These are phyloP conservation scores for Grosmannia clavigera DNA, from an alignment of 2,329 filamentous ascomycete genomes.

Conservation along the genomic window DNA sequence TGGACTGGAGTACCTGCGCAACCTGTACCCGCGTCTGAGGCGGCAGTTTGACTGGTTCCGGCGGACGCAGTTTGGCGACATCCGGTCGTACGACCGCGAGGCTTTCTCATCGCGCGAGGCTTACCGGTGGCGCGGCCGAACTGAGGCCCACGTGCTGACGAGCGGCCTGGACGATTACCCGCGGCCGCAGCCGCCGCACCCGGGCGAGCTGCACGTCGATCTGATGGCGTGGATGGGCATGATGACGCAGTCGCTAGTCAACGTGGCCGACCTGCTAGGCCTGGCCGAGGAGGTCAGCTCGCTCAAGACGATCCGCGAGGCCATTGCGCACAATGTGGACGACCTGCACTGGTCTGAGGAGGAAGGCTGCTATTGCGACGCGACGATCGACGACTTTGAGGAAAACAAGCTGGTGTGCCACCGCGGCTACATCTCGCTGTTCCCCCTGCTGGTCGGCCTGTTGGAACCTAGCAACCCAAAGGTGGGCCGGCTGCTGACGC, in stretches of 20 bases:
- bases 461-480: constrained; percentile 61
- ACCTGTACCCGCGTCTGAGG: constrained; percentile 75
- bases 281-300: constrained; percentile 57
- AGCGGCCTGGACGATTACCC: constrained; percentile 96
- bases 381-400: constrained; percentile 89
- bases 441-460: constrained; percentile 81
- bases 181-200: constrained; percentile 82
- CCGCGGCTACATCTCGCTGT: constrained; percentile 89
- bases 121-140: constrained; percentile 90
- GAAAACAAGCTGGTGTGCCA: constrained; percentile 85
- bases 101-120: constrained; percentile 83
- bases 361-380: constrained; percentile 80
- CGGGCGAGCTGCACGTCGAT: constrained; percentile 90
- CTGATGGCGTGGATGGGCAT: constrained; percentile 96
- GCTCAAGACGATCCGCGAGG: constrained; percentile 58
- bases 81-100: constrained; percentile 82
- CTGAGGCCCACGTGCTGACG: constrained; percentile 74
- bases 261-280: constrained; percentile 64
- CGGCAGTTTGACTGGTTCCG: constrained; percentile 93
- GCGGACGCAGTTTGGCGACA: constrained; percentile 77
- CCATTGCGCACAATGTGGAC: constrained; percentile 75
- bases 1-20: constrained; percentile 57
- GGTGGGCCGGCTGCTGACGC: constrained; percentile 60
- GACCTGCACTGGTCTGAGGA: constrained; percentile 86
- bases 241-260: constrained; percentile 77